phyloP scores from a whole-genome alignment of 257 asterid species.

The Solanum sejunctum region DNA sequence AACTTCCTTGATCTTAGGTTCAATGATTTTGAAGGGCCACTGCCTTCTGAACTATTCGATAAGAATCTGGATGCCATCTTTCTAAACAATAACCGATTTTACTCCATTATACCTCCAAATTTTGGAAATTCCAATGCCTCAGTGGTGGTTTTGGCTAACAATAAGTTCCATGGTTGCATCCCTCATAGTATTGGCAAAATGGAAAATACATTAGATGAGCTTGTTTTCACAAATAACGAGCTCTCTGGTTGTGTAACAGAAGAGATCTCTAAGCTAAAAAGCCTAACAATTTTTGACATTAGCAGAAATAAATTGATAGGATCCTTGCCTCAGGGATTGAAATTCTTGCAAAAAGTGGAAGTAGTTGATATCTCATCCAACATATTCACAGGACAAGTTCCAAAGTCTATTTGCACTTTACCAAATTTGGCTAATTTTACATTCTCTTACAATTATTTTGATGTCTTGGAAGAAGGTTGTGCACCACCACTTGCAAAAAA shows the following conservation, averaged over 20 bases:
- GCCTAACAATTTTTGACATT: constrained; percentile 38
- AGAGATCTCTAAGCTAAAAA: constrained; percentile 35
- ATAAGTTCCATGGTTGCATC: constrained; percentile 49
- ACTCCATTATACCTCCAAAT: constrained; percentile 41
- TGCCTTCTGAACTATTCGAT: constrained; percentile 31
- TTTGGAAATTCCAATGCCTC: constrained; percentile 64
- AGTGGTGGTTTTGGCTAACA: constrained; percentile 46
- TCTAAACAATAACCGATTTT: constrained; percentile 51
- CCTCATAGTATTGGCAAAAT: constrained; percentile 61
- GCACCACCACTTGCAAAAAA: constrained; percentile 3
- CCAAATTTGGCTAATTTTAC: constrained; percentile 39
- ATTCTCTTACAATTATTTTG: constrained; percentile 38
- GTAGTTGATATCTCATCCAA: constrained; percentile 25
- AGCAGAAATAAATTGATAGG: constrained; percentile 45
- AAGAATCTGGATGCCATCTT: constrained; percentile 50
- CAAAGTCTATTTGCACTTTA: constrained; percentile 36
- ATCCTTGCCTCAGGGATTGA: constrained; percentile 38
- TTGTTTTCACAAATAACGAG: constrained; percentile 24
- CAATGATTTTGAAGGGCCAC: constrained; percentile 73
- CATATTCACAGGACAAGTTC: constrained; percentile 42
- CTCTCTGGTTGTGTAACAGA: constrained; percentile 77
- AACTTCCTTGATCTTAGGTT: constrained; percentile 64
- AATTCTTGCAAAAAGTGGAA: constrained; percentile 31
- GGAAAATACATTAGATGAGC: constrained; percentile 49
- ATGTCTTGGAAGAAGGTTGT: constrained; percentile 29